Percentiles rank a stretch among this genome's conserved stretches.
Conservation (phyloP, 1,139 yeast genomes). For the Taphrina wiesneri region DNA sequence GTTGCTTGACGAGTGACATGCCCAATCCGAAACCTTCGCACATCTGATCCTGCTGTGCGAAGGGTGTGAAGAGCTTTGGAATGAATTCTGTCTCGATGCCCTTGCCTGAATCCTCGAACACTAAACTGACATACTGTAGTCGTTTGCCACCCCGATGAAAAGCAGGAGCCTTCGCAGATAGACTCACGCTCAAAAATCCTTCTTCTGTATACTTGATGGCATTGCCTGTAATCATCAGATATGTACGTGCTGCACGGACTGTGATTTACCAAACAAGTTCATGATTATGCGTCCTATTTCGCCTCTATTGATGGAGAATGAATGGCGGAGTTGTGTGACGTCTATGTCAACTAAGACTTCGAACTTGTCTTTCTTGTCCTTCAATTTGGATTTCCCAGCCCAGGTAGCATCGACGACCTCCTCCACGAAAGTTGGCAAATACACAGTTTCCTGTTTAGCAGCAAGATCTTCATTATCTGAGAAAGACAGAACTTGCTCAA, state of each 20-base stretch:
- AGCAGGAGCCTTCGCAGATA: neutral
- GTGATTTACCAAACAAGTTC: slow-evolving; percentile 63
- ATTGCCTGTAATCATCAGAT: slow-evolving; percentile 46
- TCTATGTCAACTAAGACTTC: slow-evolving; percentile 18
- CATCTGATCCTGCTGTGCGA: slow-evolving; percentile 90
- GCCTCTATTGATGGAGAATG: slow-evolving; percentile 10
- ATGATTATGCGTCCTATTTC: slow-evolving; percentile 72
- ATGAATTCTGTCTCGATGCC: slow-evolving; percentile 82
- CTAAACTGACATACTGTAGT: slow-evolving; percentile 52
- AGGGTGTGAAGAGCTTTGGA: slow-evolving; percentile 76
- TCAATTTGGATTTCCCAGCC: slow-evolving; percentile 3
- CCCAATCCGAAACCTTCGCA: slow-evolving; percentile 53
- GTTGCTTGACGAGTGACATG: slow-evolving; percentile 20
- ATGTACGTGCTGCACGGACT: neutral
- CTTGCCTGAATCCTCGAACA: slow-evolving; percentile 78
- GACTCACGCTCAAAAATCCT: slow-evolving; percentile 55
- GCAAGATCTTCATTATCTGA: neutral
- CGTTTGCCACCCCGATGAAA: neutral
- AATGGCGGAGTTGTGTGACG: slow-evolving; percentile 6
- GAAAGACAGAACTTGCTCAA: slow-evolving; percentile 12
- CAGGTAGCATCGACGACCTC: slow-evolving; percentile 15
- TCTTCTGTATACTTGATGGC: slow-evolving; percentile 81
- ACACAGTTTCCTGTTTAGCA: neutral
- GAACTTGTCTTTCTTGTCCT: neutral
- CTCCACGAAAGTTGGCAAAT: neutral